phyloP scores from a whole-genome alignment of 768 basidiomycete genomes.

The Trametes maxima region DNA sequence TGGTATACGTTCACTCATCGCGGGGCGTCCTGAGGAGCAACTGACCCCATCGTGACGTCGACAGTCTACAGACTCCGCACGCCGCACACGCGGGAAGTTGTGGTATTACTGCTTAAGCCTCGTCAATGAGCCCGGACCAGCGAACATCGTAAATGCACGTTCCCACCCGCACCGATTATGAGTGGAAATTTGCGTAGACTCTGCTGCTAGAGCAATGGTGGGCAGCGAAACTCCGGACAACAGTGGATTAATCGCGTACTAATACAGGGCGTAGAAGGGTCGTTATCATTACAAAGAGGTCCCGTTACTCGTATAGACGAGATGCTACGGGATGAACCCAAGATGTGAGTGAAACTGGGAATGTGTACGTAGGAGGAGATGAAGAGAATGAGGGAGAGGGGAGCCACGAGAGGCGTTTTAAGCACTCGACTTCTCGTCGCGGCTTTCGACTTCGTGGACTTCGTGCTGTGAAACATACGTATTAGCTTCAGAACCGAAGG shows the following conservation, averaged over 20 bases:
- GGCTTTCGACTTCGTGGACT: conserved; percentile 17
- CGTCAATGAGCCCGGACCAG: too few species aligned
- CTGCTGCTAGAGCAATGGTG: too few species aligned
- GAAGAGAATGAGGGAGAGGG: background rate
- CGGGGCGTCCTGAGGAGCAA: too few species aligned
- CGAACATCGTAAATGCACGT: too few species aligned
- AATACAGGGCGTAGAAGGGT: background rate
- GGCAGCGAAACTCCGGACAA: background rate
- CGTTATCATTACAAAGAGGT: conserved; percentile 1
- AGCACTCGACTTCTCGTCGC: conserved; percentile 11
- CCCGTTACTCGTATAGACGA: background rate
- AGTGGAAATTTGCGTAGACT: too few species aligned
- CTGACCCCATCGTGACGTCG: too few species aligned
- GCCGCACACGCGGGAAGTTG: too few species aligned
- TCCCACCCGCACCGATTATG: too few species aligned
- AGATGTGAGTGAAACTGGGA: background rate
- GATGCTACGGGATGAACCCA: background rate
- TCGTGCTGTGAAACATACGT: background rate
- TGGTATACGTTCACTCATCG: too few species aligned
- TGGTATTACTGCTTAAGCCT: too few species aligned
- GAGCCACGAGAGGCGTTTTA: background rate
- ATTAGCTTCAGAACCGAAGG: background rate
- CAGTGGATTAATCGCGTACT: background rate
- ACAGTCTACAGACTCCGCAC: too few species aligned
- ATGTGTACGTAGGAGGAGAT: background rate